These are phyloP conservation scores for Puccinia hordei DNA, from an alignment of 1,284 basidiomycete genomes.

Conservation along the genomic window DNA sequence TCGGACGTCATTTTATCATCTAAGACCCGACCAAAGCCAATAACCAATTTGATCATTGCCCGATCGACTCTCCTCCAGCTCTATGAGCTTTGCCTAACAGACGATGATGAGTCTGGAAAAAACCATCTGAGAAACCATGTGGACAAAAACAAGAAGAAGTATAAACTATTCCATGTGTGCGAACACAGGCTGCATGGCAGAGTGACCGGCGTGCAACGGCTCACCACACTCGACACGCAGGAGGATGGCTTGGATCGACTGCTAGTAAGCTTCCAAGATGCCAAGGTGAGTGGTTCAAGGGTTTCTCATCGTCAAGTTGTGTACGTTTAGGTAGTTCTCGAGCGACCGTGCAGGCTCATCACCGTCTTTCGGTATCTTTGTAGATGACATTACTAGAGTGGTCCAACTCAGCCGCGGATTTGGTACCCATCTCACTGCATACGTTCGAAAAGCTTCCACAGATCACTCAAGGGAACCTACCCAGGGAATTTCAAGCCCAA, in stretches of 20 bases:
- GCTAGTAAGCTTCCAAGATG: slow-evolving; percentile 88
- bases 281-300: slow-evolving; percentile 65
- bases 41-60: slow-evolving; percentile 46
- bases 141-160: slow-evolving; percentile 1
- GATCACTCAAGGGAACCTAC: slow-evolving; percentile 64
- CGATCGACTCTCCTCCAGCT: slow-evolving; percentile 35
- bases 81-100: slow-evolving; percentile 20
- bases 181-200: slow-evolving; percentile 83
- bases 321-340: background rate
- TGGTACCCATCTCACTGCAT: slow-evolving; percentile 91
- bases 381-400: slow-evolving; percentile 92
- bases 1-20: background rate
- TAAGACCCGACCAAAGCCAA: slow-evolving; percentile 13
- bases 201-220: slow-evolving; percentile 79
- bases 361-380: slow-evolving; percentile 16
- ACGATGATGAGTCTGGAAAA: background rate
- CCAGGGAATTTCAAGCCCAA: slow-evolving; percentile 62
- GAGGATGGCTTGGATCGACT: slow-evolving; percentile 84
- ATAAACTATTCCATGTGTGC: slow-evolving; percentile 62
- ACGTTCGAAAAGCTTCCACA: slow-evolving; percentile 94
- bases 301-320: background rate
- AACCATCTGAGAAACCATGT: background rate
- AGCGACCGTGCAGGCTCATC: background rate
- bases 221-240: slow-evolving; percentile 75
- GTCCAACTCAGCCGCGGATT: slow-evolving; percentile 73